Base-by-base conservation (phyloP, 1,284 basidiomycete genomes). In the Irpex rosettiformis region DNA sequence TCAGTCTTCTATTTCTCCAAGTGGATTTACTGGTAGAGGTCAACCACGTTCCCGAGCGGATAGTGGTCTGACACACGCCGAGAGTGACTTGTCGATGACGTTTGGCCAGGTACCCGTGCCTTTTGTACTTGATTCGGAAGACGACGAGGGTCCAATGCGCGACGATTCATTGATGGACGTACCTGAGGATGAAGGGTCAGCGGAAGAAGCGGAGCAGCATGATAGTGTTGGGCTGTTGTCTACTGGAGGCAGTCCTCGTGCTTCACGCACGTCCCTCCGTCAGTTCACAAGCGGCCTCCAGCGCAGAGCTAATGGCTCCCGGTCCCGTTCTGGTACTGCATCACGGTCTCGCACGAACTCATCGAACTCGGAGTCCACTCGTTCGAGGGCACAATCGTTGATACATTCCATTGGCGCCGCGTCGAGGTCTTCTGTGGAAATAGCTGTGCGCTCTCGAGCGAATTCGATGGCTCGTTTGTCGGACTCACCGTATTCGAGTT, bases 141-240 rank as follows among this genome's bases (percentile, higher is more conserved):
- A 77, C 13, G 76, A 75, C 2, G 74, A 75, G 0, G 75, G 72
- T 52, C 77, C 27, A 65, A 66, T 25, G 68, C 43, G 68, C 24
- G 74, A 75, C 47, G 70, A 69, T 7, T 79, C 76, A 30, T 77
- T 78, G 69, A 75, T 81, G 73, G 80, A 80, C 59, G 77, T 80
- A 42, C 79, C 79, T 1, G 80, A 79, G 58, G 77, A 78, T 8
- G 80, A 82, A 58, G 80, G 80, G 3, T 78, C 78, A 6, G 73
- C 82, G 29, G 84, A 84, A 61, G 82, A 79, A 53, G 85, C 79
- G 8, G 88, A 91, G 69, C 77, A 79, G 29, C 86, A 89, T 53
- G 89, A 91, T 65, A 79, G 80, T 54, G 83, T 92, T 52, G 90
- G 88, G 13, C 66, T 79, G 11, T 72, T 92, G 56, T 80, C 79